phyloP scores from a whole-genome alignment of 352 stramenopile genomes.

The Blastocystis sp. region DNA sequence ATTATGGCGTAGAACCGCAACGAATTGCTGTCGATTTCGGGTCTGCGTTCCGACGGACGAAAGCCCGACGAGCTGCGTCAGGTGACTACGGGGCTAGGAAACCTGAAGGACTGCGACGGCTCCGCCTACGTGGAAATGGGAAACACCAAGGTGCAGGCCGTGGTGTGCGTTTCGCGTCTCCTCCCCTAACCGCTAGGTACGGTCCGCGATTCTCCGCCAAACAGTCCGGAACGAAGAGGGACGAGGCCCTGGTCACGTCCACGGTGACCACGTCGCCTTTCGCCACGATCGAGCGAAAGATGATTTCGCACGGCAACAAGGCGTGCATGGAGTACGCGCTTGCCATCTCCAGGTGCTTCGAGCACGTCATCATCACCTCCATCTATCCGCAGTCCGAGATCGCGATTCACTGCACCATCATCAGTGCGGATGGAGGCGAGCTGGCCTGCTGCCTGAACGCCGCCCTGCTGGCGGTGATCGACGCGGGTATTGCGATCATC shows the following conservation, averaged over 20 bases:
- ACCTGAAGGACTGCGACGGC: conserved; percentile 62
- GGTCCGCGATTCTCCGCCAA: conserved; percentile 26
- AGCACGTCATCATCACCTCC: conserved; percentile 55
- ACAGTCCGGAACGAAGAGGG: neutral
- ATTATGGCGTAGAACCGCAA: conserved; percentile 30
- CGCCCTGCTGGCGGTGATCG: conserved; percentile 29
- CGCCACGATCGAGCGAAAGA: conserved; percentile 9
- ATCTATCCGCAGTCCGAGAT: conserved; percentile 67
- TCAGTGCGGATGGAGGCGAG: conserved; percentile 33
- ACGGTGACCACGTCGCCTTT: conserved; percentile 58
- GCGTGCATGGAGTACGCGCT: conserved; percentile 12
- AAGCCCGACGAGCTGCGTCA: conserved; percentile 63
- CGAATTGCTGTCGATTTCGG: conserved; percentile 57
- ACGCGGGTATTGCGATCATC: conserved; percentile 38
- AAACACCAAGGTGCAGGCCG: conserved; percentile 65
- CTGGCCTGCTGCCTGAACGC: conserved; percentile 47
- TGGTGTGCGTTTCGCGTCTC: conserved; percentile 44
- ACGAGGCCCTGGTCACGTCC: neutral
- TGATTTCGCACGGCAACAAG: conserved; percentile 22
- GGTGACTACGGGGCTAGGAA: conserved; percentile 20
- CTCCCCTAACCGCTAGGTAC: conserved; percentile 30
- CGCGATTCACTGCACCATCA: conserved; percentile 54
- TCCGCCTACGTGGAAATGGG: conserved; percentile 67
- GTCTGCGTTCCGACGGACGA: conserved; percentile 50
- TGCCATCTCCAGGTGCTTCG: conserved; percentile 55